Base-by-base conservation (phyloP, 2,329 filamentous ascomycete species). In the Fonsecaea multimorphosa region DNA sequence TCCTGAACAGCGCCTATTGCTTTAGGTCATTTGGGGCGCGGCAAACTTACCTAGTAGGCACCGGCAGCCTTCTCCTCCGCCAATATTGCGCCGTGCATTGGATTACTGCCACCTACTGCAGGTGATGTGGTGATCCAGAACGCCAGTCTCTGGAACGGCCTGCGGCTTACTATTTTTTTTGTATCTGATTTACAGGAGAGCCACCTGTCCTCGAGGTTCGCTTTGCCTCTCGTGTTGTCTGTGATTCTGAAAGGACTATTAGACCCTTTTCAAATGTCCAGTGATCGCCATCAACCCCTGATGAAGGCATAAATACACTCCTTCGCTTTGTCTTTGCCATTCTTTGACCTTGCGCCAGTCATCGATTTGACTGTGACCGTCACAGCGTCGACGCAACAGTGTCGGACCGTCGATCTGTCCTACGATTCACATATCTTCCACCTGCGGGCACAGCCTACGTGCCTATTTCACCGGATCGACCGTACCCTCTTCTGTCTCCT, bases 391-490 rank as follows among this genome's bases (percentile, higher is more conserved):
- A 52, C 14, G 27, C 9, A 31, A 60, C 19, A 9, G 19, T 29
- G 56, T 22, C 32, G 19, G 31, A 53, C 46, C 19, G 16, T 60
- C 46, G 19, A 40, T 27, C 31, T 57, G 24, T 44, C 40, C 52
- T 12, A 51, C 60, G 60, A 56, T 62, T 46, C 52, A 62, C 52
- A 32, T 34, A 46, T 19, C 60, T 49, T 34, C 27, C 52, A 36
- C 31, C 22, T 29, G 22, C n/a, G 16, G 32, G 38, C 14, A 51
- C 14, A 14, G 11, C 32, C n/a, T 44, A 44, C 38, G 40, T 29
- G 49, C 36, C 27, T 56, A 53, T 52, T 49, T 34, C 51, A 14
- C 27, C 54, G 24, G 36, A 55, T 32, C 36, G 36, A 62, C 16
- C n/a, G 36, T n/a, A 27, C 34, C 14, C 24, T 49, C 14, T 14